phyloP scores from a whole-genome alignment of 768 basidiomycete species.

The Pisolithus orientalis region DNA sequence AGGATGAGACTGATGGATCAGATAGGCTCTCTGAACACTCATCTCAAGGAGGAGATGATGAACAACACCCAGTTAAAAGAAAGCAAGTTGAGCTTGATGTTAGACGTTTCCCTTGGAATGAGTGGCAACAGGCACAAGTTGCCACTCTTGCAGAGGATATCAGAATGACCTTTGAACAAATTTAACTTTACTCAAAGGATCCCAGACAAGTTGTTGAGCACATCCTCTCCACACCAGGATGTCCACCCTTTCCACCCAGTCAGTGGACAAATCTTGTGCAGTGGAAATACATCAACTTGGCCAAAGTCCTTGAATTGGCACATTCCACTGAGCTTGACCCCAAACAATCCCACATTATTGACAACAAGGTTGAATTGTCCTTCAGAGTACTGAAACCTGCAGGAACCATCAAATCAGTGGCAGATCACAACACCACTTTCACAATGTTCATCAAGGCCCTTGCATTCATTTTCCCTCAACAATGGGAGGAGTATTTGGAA shows the following conservation, averaged over 20 bases:
- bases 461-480: not conserved
- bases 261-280: slow-evolving; percentile 10
- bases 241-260: slow-evolving; percentile 1
- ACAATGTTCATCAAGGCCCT: not conserved
- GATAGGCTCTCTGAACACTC: not conserved
- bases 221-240: not conserved
- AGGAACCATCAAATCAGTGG: not conserved
- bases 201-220: not conserved
- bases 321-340: not conserved
- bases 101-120: not conserved
- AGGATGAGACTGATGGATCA: not conserved
- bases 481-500: not conserved
- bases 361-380: not conserved
- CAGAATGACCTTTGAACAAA: not conserved
- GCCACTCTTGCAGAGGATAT: not conserved
- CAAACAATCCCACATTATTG: slow-evolving; percentile 1
- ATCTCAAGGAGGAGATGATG: not conserved
- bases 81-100: not conserved
- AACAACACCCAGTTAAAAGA: too few relatives aligned
- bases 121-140: not conserved
- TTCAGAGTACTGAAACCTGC: not conserved
- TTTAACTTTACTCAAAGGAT: not conserved
- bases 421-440: not conserved
- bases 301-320: slow-evolving; percentile 2
- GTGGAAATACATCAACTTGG: not conserved